Conservation (phyloP, 495 filamentous ascomycete species). For the Hypomontagnella submonticulosa region DNA sequence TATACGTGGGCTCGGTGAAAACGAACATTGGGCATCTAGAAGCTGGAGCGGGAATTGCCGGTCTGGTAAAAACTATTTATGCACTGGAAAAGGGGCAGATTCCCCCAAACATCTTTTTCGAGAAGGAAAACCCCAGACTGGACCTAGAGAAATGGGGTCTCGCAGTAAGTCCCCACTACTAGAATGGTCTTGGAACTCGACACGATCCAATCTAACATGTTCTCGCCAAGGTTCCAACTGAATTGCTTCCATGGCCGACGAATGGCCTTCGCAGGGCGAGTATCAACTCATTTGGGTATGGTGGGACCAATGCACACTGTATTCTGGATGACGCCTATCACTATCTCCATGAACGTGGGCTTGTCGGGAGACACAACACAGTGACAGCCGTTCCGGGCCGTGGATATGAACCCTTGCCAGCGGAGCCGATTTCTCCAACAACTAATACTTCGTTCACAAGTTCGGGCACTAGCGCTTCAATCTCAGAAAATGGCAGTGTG, state of each 20-base stretch:
- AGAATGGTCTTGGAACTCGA: no score
- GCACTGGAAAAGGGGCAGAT: constrained; percentile 62
- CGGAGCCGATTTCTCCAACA: constrained; percentile 14
- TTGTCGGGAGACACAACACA: constrained; percentile 32
- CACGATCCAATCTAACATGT: background rate
- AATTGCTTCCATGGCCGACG: background rate
- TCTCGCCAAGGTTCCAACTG: constrained; percentile 1
- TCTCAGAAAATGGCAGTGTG: constrained; percentile 35
- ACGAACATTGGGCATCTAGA: constrained; percentile 58
- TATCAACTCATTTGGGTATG: constrained; percentile 20
- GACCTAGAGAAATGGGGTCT: constrained; percentile 7
- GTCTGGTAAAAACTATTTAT: constrained; percentile 60
- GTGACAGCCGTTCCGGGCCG: constrained; percentile 28
- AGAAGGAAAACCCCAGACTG: constrained; percentile 54
- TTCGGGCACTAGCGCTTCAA: constrained; percentile 29
- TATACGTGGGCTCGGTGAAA: constrained; percentile 55
- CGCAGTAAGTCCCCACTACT: no score
- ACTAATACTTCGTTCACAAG: constrained; percentile 12
- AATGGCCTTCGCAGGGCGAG: background rate
- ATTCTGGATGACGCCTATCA: constrained; percentile 12
- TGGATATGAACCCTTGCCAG: constrained; percentile 7
- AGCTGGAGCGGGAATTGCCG: constrained; percentile 53
- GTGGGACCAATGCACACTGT: constrained; percentile 10
- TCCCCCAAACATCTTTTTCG: constrained; percentile 52
- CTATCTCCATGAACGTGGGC: background rate